Evolutionary conservation across 805 yeast species (phyloP).

Genomic region (Saccharomycopsis sp.): DNA sequence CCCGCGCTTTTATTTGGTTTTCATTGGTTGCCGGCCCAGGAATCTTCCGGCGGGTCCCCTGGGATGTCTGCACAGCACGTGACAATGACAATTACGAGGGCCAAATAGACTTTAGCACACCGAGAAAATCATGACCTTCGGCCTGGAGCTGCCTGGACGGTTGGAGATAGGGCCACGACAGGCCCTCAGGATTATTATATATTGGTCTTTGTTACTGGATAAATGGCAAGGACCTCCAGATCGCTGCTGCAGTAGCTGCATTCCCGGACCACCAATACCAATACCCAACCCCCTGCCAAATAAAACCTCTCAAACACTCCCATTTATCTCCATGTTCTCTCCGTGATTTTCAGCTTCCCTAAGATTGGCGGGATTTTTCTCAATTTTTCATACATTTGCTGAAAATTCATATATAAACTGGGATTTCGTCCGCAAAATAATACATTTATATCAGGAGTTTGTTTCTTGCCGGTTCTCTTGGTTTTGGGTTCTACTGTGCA

Average conservation of each 20-base stretch:
- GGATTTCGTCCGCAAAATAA: not conserved
- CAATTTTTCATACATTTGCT: not conserved
- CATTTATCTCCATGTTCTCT: too few species aligned
- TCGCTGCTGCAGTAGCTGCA: too few species aligned
- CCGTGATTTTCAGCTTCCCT: too few species aligned
- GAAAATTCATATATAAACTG: not conserved
- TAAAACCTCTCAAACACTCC: too few species aligned
- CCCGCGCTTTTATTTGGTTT: not conserved
- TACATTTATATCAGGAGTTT: not conserved
- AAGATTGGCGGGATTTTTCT: not conserved
- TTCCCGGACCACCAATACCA: too few species aligned
- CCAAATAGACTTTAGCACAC: not conserved
- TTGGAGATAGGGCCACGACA: too few species aligned
- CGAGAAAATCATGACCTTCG: not conserved
- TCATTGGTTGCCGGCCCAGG: not conserved
- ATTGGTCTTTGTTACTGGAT: too few species aligned
- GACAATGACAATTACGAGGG: not conserved
- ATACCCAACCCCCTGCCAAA: too few species aligned
- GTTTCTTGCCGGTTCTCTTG: not conserved
- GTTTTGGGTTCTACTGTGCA: not conserved
- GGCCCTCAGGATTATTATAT: too few species aligned
- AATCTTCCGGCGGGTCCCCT: not conserved
- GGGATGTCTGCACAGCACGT: not conserved
- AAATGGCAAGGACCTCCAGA: too few species aligned
- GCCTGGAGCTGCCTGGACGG: not conserved